Evolutionary conservation across 805 yeast genomes (phyloP), one percentile per base, ranked within the genome.

Genomic region (Blastobotrys americana): DNA sequence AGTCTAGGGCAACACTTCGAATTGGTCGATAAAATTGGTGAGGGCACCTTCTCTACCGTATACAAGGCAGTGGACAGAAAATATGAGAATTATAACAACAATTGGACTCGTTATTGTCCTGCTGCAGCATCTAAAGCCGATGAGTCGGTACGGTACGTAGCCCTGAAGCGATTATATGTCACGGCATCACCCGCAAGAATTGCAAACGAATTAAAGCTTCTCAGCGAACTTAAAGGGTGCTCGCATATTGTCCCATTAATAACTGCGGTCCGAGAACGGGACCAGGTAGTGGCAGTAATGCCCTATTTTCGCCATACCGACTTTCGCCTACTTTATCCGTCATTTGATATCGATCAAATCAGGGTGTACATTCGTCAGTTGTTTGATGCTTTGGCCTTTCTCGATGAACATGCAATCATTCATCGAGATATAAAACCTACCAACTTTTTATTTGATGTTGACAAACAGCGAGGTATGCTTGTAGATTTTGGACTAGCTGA

Each of bases 401-500:
- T 88, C 43, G 97, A 93, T 58, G 61, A 71, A 5, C 70, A 78
- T 42, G 86, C 83, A 4, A 81, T 90, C 22, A 85, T 90, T 37
- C 98, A 90, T 65, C 74, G 98, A 57, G 98, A 90, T 64, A 79
- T 90, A 57, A 90, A 90, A 60, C 90, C 94, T 0, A 84, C 85
- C 61, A 83, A 83, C 60, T 83, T 83, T 57, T 61, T 83, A 31
- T 83, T 80, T 62, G 78, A 83, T 65, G 79, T 83, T 3, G 69
- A 71, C 50, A 74, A 73, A 37, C 73, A 80, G 39, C 71, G 74
- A 43, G 97, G 97, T 4, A 90, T 86, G 1, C 65, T 88, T 35
- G 95, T 88, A 3, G 97, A 88, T 66, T 89, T 88, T 69, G 97
- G 97, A 2, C 69, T 88, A 36, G 97, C 97, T 2, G 96, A 88